Base-by-base conservation (phyloP, 1,139 yeast genomes). In the Geotrichum fermentans region DNA sequence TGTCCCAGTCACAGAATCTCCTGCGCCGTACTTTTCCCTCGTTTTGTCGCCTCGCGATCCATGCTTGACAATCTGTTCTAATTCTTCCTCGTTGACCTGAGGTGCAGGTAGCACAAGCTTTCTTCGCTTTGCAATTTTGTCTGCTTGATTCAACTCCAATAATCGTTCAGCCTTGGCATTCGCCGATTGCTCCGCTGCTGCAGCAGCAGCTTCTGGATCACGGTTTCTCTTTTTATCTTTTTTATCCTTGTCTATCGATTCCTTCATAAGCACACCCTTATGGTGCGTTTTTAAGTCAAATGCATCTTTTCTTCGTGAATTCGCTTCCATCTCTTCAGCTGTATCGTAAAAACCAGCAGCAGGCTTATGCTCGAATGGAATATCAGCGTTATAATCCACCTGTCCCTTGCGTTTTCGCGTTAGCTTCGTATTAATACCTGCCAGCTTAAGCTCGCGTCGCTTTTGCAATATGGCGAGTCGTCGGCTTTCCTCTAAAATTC, bases 401-500 rank as follows among this genome's bases (percentile, higher is more conserved):
- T 60, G 62, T 14, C 56, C 58, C 41, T 76, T 74, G 59, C 77
- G 78, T 59, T 77, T 80, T 58, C 72, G 77, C 55, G 73, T 75
- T 52, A 78, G 64, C 55, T 74, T 73, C 0, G 80, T 73, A 43
- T 77, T 80, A 21, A 87, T 77, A 1, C 97, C 97, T 0, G 95
- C 94, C 40, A 84, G 86, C 61, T 87, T 86, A 61, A 89, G 70
- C 58, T 89, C 97, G 55, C 97, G 71, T 54, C 96, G 73, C 58
- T 83, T 85, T 58, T 89, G 96, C 14, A 90, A 64, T 51, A 83
- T 69, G 0, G 96, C 88, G 18, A 88, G 73, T 38, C 95, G 70
- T 58, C 80, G 77, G 51, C 86, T 82, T 61, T 84, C 90, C 45
- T 82, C 86, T 28, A 80, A 63, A 78, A 88, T 77, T 49, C 94